Evolutionary conservation across 108 stramenopile species (phyloP).

Genomic region (Aurantiochytrium sp.): DNA sequence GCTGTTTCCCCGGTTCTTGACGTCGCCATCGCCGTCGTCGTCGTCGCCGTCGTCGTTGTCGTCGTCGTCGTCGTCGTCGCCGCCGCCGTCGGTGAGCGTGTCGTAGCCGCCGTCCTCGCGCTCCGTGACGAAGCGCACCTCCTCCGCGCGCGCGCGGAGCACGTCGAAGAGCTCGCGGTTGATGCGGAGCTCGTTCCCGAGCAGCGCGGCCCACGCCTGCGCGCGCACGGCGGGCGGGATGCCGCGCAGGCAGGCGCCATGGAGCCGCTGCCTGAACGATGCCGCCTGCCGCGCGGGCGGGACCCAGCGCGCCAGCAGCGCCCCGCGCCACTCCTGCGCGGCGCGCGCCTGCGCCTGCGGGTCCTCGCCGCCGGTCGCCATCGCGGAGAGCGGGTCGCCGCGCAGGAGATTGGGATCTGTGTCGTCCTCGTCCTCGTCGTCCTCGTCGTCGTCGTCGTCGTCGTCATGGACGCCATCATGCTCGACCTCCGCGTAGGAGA

Average conservation of each 20-base stretch:
- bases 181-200: constrained; percentile 5
- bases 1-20: neutral
- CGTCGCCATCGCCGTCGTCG: neutral
- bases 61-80: neutral
- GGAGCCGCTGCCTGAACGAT: neutral
- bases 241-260: neutral
- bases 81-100: neutral
- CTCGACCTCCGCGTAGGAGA: no score
- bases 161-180: neutral
- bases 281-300: neutral
- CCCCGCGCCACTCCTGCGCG: neutral
- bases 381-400: neutral
- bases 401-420: no score
- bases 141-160: neutral
- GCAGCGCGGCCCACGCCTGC: constrained; percentile 1
- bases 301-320: neutral
- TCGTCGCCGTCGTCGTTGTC: neutral
- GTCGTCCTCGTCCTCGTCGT: no score
- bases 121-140: neutral
- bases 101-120: neutral
- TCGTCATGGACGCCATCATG: no score
- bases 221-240: neutral
- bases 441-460: no score
- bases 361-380: neutral
- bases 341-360: neutral